Base-by-base conservation (phyloP, 2,329 filamentous ascomycete genomes). In the Aureobasidium mangrovei region DNA sequence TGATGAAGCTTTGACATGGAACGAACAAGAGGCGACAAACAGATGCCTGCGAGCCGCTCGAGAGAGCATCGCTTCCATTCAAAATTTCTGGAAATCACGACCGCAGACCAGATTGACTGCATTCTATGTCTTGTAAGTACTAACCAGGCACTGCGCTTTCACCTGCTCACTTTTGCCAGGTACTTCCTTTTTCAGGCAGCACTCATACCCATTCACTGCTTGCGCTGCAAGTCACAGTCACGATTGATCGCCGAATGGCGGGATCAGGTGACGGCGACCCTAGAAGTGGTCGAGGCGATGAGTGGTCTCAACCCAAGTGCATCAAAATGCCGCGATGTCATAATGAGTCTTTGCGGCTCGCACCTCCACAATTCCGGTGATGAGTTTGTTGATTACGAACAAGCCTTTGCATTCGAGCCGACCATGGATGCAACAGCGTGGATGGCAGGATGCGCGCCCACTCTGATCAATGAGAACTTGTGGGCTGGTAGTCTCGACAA, bases 111-210 rank as follows among this genome's bases (percentile, higher is more conserved):
- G 70, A 4, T 63, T 76, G 53, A 65, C 65, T 6, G 70, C 72
- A 6, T 75, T 74, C 73, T 76, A 76, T 56, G 68, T 67, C 1
- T 70, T 74, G 38, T 56, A 18, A 40, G 45, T 33, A 8, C 12
- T n/a, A 12, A 8, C 5, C 4, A 5, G 4, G 38, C 18, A 12
- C 3, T 12, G 1, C 24, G 28, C 3, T 10, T 31, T 18, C 0
- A 27, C 36, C 5, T 2, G 32, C 49, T 53, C 4, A 53, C 33
- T 8, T 5, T 7, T 26, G 5, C 4, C 49, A 54, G 52, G 28
- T 77, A 75, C 58, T 77, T 77, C 55, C 65, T 77, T 4, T 77
- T 77, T 53, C 75, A 77, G 54, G 74, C 74, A 0, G 72, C 70
- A 2, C 62, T 77, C 12, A 76, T 77, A 7, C 75, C 74, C 1